phyloP scores from a whole-genome alignment of 768 basidiomycete species.

The Ephemerocybe angulata region DNA sequence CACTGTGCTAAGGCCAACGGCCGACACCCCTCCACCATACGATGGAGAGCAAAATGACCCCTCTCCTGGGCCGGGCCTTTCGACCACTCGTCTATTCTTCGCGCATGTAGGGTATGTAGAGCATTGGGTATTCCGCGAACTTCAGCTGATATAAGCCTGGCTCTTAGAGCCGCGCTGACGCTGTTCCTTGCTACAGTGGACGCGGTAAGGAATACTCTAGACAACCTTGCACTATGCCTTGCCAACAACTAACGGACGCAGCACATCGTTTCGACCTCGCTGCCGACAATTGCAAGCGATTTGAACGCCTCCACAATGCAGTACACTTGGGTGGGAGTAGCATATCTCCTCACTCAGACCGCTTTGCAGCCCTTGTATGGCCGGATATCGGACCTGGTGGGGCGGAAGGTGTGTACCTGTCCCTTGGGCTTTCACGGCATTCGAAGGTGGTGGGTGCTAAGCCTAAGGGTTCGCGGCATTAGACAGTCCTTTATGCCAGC shows the following conservation, averaged over 20 bases:
- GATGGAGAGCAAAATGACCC: neutral
- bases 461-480: conserved; percentile 4
- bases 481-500: conserved; percentile 71
- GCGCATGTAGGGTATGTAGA: conserved; percentile 73
- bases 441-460: neutral
- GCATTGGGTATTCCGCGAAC: too few relatives aligned
- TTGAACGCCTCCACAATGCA: conserved; percentile 64
- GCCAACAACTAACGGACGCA: conserved; percentile 14
- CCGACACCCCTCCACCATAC: too few relatives aligned
- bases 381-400: conserved; percentile 72
- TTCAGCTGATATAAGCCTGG: too few relatives aligned
- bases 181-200: conserved; percentile 87
- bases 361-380: conserved; percentile 83
- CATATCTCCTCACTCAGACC: conserved; percentile 84
- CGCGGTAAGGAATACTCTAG: conserved; percentile 57
- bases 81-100: conserved; percentile 53
- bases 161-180: conserved; percentile 67
- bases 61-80: conserved; percentile 24
- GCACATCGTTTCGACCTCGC: conserved; percentile 76
- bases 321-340: conserved; percentile 84
- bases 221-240: neutral
- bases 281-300: conserved; percentile 76
- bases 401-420: conserved; percentile 58
- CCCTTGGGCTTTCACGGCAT: neutral
- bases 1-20: too few relatives aligned